These are phyloP conservation scores for Boletus sp. DNA, from an alignment of 768 basidiomycete species.

Conservation along the genomic window DNA sequence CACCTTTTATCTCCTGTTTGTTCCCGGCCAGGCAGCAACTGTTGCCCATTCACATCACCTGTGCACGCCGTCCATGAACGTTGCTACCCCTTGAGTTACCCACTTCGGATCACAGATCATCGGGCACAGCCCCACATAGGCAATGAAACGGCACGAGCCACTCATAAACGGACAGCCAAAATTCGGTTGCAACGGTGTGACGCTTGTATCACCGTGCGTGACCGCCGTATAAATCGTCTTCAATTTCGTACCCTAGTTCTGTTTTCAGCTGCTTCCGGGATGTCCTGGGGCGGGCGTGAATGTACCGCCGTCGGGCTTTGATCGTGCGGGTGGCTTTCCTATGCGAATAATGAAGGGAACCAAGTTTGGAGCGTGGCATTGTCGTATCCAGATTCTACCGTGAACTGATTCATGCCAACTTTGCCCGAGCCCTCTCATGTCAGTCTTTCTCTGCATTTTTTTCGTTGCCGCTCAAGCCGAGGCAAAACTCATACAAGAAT, in stretches of 20 bases:
- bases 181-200: not conserved
- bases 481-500: not conserved
- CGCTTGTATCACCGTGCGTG: conserved; percentile 1
- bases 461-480: not conserved
- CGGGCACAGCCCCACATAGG: not conserved
- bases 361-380: no score
- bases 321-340: not conserved
- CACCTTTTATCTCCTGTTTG: conserved; percentile 14
- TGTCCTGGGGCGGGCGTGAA: not conserved
- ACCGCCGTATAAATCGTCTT: not conserved
- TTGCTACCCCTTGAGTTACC: not conserved
- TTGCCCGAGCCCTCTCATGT: not conserved
- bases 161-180: no score
- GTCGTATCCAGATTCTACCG: not conserved
- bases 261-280: not conserved
- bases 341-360: not conserved
- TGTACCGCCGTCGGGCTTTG: not conserved
- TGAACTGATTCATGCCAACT: not conserved
- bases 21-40: not conserved
- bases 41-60: conserved; percentile 7
- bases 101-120: not conserved
- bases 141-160: not conserved
- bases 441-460: not conserved
- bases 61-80: conserved; percentile 5
- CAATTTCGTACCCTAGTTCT: not conserved